Evolutionary conservation across 2,329 filamentous ascomycete genomes (phyloP), one percentile per base, ranked within the genome.

Genomic region (Aspergillus quadrilineatus): DNA sequence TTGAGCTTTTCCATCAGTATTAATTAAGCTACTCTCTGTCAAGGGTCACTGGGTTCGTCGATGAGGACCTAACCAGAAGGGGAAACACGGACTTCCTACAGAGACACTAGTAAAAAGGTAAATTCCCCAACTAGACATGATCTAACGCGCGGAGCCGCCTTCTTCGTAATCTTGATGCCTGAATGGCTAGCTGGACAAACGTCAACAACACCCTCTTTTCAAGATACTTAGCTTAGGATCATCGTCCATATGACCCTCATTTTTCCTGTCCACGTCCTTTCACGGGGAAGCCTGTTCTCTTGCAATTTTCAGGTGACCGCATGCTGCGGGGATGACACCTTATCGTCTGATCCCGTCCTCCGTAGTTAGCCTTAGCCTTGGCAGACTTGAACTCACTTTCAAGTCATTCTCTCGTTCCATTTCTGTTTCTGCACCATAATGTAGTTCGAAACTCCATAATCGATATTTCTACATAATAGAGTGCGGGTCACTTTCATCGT

Each of bases 301-400:
- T 22, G 22, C 22, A 22, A 26, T 4, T 36, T 54, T 49, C 52
- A 53, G 50, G 43, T 53, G 50, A 53, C 50, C 42, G 26, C 36
- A 22, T 47, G 26, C 61, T 61, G 61, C 61, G 58, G 62, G 57
- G 59, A 57, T 55, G 49, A 47, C 45, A 36, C 52, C 56, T 59
- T 60, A 64, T 63, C 60, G 57, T 57, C 60, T 63, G 62, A 63
- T 62, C 57, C 57, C 52, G 34, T 62, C 52, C 22, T 57, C 50
- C 29, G 30, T 45, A 30, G 42, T 45, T 37, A 44, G 42, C 8
- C 17, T 22, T 41, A 42, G 9, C 22, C 22, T 22, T 22, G 22
- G 17, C n/a, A 44, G 26, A 32, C 26, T 42, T 45, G n/a, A 42
- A 10, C 48, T 49, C 53, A 54, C 28, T 30, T 54, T 34, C 51